Percentiles rank a stretch among this genome's conserved stretches.
phyloP scores from a whole-genome alignment of 805 yeast species.

The Lachancea sp. region DNA sequence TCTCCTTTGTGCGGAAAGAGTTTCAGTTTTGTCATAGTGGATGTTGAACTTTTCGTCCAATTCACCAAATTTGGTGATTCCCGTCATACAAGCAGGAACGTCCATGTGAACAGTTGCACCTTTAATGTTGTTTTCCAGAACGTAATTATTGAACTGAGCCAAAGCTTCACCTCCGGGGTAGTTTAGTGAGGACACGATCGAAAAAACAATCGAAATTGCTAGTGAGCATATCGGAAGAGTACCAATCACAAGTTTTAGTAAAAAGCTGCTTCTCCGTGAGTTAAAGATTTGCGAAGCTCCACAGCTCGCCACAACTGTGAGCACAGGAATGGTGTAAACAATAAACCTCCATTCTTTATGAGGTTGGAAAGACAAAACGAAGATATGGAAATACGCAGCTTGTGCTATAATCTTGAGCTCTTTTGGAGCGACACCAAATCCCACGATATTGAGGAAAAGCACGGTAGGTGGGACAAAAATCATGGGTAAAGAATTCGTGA shows the following conservation, averaged over 20 bases:
- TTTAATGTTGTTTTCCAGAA: conserved; percentile 26
- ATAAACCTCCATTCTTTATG: conserved; percentile 96
- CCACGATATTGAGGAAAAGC: conserved; percentile 35
- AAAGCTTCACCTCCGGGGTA: conserved; percentile 89
- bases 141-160: conserved; percentile 41
- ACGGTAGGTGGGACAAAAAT: conserved; percentile 44
- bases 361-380: conserved; percentile 68
- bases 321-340: conserved; percentile 63
- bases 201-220: conserved; percentile 43
- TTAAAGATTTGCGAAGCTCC: conserved; percentile 43
- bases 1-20: conserved; percentile 30
- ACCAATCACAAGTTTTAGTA: conserved; percentile 29
- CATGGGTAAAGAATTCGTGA: conserved; percentile 38
- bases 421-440: conserved; percentile 33
- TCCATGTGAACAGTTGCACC: conserved; percentile 58
- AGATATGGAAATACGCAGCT: conserved; percentile 50
- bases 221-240: conserved; percentile 34
- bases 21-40: conserved; percentile 74
- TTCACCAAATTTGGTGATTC: conserved; percentile 71
- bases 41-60: conserved; percentile 35
- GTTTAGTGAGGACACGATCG: conserved; percentile 61
- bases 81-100: conserved; percentile 80
- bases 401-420: conserved; percentile 41
- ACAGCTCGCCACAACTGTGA: conserved; percentile 57
- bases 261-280: conserved; percentile 3